A percentile compares a stretch with the other conserved stretches of the same genome.
These are phyloP conservation scores for Kandelia obovata DNA, from an alignment of 345 rosid species.

Conservation along the genomic window DNA sequence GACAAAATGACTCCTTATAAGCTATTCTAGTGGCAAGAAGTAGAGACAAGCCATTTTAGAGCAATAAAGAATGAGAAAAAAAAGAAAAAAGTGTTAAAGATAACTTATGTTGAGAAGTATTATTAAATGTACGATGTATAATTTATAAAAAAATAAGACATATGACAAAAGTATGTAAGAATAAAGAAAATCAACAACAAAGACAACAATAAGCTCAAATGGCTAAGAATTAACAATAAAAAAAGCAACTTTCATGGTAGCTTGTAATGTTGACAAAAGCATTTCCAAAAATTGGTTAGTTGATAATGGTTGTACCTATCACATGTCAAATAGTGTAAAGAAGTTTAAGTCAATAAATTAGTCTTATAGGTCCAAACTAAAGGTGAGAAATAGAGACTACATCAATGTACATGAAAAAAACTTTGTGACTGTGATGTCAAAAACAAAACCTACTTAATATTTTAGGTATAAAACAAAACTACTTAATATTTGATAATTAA, in stretches of 20 bases:
- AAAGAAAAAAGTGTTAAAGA: not conserved
- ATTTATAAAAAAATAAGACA: not conserved
- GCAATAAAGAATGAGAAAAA: too few relatives aligned
- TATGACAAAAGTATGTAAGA: not conserved
- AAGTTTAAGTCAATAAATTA: too few relatives aligned
- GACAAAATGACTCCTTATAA: too few relatives aligned
- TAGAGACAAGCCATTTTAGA: too few relatives aligned
- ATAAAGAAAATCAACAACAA: not conserved
- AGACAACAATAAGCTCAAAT: not conserved
- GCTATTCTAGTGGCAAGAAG: too few relatives aligned
- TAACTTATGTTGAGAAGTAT: not conserved
- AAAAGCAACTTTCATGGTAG: not conserved
- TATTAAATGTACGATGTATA: not conserved
- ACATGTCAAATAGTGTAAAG: not conserved
- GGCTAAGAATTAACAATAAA: not conserved
- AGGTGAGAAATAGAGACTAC: too few relatives aligned
- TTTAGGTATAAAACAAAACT: not conserved
- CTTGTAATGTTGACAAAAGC: not conserved
- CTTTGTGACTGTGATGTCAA: not conserved
- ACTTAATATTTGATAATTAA: not conserved
- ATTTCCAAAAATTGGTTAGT: not conserved
- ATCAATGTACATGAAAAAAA: not conserved
- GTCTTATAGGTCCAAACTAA: too few relatives aligned
- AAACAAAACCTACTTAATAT: not conserved
- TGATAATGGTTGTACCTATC: too few relatives aligned